A percentile compares a stretch with the other conserved stretches of the same genome.
Conservation (phyloP, 2,329 filamentous ascomycete genomes). For the Epichloe amarillans region DNA sequence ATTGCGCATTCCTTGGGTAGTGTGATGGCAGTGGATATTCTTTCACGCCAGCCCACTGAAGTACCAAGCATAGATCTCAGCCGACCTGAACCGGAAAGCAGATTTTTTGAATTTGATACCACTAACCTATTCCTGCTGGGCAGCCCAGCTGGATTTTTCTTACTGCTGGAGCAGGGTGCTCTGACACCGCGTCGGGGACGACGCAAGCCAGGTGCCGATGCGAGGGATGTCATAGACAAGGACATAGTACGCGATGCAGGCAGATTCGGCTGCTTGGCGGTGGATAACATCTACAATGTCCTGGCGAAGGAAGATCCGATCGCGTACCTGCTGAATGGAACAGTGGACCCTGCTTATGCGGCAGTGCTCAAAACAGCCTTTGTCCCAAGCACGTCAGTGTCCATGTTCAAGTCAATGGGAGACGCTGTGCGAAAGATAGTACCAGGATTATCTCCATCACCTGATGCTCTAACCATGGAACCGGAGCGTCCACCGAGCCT, state of each 20-base stretch:
- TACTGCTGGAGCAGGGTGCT: slow-evolving; percentile 62
- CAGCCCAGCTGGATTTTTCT: slow-evolving; percentile 84
- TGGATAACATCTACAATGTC: slow-evolving; percentile 95
- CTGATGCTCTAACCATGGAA: slow-evolving; percentile 17
- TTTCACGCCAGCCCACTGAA: slow-evolving; percentile 74
- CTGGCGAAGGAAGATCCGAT: slow-evolving; percentile 62
- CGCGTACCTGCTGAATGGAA: slow-evolving; percentile 81
- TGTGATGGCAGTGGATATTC: slow-evolving; percentile 84
- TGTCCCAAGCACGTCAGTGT: slow-evolving; percentile 59
- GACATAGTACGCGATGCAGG: slow-evolving; percentile 65
- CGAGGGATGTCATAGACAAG: slow-evolving; percentile 40
- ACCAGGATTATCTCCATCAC: slow-evolving; percentile 31
- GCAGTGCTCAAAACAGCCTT: slow-evolving; percentile 62
- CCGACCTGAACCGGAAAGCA: slow-evolving; percentile 28
- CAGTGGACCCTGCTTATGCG: slow-evolving; percentile 72
- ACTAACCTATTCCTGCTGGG: slow-evolving; percentile 80
- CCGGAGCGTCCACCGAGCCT: slow-evolving; percentile 24
- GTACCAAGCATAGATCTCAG: slow-evolving; percentile 39
- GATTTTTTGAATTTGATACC: slow-evolving; percentile 82
- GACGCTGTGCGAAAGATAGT: slow-evolving; percentile 50
- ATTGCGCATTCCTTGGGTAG: slow-evolving; percentile 90
- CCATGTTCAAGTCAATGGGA: slow-evolving; percentile 51
- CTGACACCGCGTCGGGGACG: slow-evolving; percentile 66
- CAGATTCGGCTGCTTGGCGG: slow-evolving; percentile 76
- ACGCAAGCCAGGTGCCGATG: slow-evolving; percentile 60